phyloP scores from a whole-genome alignment of 371 early-diverging fungal species.

The Mortierella sp. region DNA sequence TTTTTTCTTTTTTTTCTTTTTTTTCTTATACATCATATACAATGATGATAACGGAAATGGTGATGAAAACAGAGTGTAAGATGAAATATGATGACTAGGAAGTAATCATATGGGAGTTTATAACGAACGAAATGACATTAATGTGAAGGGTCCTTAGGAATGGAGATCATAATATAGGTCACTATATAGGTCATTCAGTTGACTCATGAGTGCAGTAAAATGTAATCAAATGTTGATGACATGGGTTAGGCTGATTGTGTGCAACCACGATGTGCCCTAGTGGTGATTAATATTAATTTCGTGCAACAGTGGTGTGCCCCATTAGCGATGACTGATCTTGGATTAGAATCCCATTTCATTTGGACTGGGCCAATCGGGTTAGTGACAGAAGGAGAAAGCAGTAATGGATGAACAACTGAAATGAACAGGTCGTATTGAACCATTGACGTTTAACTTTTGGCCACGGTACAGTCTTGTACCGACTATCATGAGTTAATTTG shows the following conservation, averaged over 20 bases:
- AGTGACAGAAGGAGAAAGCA: neutral
- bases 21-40: no score
- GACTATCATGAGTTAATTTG: constrained; percentile 1
- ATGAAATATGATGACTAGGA: neutral
- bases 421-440: neutral
- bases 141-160: neutral
- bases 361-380: neutral
- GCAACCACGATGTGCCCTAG: neutral
- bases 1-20: no score
- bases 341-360: neutral
- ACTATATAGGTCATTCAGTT: neutral
- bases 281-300: neutral
- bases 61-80: neutral
- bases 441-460: neutral
- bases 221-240: neutral
- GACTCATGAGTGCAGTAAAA: neutral
- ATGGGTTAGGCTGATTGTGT: constrained; percentile 2
- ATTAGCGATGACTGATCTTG: neutral
- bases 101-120: neutral
- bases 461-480: neutral
- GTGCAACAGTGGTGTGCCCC: neutral
- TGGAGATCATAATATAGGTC: neutral
- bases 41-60: neutral
- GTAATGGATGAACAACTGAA: neutral
- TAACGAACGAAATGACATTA: constrained; percentile 8